Evolutionary conservation across 768 basidiomycete genomes (phyloP).

Genomic region (Lyophyllum atratum): DNA sequence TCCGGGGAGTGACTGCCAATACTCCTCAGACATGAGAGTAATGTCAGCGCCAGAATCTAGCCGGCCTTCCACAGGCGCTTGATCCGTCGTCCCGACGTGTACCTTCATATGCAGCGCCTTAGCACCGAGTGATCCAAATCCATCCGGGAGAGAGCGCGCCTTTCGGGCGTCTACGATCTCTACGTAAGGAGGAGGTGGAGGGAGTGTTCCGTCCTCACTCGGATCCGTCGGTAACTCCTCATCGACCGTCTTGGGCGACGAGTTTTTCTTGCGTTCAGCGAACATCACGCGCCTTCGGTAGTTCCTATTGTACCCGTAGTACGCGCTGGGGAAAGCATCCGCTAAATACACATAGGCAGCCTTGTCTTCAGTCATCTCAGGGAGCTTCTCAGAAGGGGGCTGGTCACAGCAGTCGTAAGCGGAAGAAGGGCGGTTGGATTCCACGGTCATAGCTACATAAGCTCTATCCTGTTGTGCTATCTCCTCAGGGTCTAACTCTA

Average conservation of each 20-base stretch:
- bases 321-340: neutral
- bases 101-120: neutral
- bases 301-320: neutral
- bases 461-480: neutral
- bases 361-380: neutral
- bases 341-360: neutral
- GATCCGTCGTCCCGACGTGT: neutral
- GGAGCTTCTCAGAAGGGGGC: neutral
- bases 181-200: neutral
- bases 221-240: neutral
- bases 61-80: neutral
- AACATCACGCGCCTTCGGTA: neutral
- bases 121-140: neutral
- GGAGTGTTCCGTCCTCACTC: neutral
- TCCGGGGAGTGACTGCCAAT: too few relatives aligned
- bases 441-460: slow-evolving; percentile 16
- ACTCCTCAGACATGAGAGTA: too few relatives aligned
- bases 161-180: neutral
- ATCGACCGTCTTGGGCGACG: neutral
- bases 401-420: neutral
- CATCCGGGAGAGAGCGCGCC: neutral
- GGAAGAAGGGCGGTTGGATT: slow-evolving; percentile 7
- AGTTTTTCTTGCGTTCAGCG: too few relatives aligned
- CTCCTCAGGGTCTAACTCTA: neutral
- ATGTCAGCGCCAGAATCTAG: neutral